Evolutionary conservation across 306 rosid genomes (phyloP).

Genomic region (Sicyos baderoa): DNA sequence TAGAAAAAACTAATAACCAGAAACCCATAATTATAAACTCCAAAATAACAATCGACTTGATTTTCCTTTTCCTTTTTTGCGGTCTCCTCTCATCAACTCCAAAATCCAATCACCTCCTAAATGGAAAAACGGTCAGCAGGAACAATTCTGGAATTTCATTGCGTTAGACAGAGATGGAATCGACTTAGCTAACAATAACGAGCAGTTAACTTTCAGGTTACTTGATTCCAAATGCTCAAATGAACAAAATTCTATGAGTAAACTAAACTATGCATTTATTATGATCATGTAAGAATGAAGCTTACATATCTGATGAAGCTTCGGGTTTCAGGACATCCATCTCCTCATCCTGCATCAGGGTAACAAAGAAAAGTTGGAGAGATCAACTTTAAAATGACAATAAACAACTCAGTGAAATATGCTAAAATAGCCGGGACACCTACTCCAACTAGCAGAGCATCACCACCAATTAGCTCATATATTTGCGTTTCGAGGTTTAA

Average conservation of each 20-base stretch:
- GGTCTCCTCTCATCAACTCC: no score
- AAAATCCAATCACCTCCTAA: neutral
- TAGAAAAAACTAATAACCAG: neutral
- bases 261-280: no score
- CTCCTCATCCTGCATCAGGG: conserved; percentile 30
- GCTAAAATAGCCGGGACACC: conserved; percentile 22
- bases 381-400: neutral
- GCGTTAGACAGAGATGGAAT: neutral
- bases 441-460: conserved; percentile 32
- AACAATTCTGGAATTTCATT: neutral
- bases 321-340: conserved; percentile 31
- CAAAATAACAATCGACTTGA: no score
- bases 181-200: neutral
- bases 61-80: no score
- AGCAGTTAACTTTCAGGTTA: neutral
- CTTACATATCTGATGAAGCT: conserved; percentile 45
- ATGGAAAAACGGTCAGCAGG: neutral
- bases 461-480: conserved; percentile 35
- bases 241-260: neutral
- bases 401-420: neutral
- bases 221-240: neutral
- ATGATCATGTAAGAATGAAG: neutral
- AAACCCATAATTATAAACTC: neutral
- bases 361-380: neutral
- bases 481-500: conserved; percentile 50